phyloP scores from a whole-genome alignment of 306 rosid species.

The Neltuma alba region DNA sequence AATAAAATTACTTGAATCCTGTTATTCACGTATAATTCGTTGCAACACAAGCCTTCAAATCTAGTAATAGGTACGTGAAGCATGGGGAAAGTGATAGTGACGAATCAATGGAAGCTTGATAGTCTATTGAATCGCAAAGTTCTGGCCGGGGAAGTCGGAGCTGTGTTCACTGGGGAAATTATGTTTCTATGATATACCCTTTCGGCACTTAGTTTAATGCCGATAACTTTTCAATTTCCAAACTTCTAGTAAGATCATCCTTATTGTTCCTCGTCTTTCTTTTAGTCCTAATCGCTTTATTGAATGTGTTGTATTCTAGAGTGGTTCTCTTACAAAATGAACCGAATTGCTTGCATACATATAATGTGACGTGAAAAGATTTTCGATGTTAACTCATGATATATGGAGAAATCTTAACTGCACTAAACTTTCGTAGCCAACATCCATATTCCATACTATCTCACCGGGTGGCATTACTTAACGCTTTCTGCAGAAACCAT shows the following conservation, averaged over 20 bases:
- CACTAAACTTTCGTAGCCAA: conserved; percentile 15
- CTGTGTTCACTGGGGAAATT: conserved; percentile 7
- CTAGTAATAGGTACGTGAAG: conserved; percentile 17
- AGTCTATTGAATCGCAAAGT: conserved; percentile 23
- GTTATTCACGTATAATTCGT: neutral
- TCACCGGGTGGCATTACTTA: conserved; percentile 34
- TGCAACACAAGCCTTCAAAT: neutral
- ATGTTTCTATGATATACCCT: neutral
- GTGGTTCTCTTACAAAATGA: neutral
- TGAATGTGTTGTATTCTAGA: neutral
- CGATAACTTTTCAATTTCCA: neutral
- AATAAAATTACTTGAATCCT: conserved; percentile 14
- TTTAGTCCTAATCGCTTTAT: neutral
- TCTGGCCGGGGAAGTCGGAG: neutral
- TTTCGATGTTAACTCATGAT: neutral
- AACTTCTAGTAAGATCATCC: neutral
- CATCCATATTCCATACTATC: conserved; percentile 9
- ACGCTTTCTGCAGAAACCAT: conserved; percentile 54
- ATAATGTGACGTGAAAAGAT: neutral
- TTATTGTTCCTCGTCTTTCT: neutral
- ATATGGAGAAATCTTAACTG: neutral
- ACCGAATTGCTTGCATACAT: neutral
- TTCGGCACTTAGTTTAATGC: conserved; percentile 9
- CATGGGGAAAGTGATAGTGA: conserved; percentile 14
- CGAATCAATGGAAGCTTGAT: conserved; percentile 11